Base-by-base conservation (phyloP, 257 asterid species). In the Sherardia arvensis region DNA sequence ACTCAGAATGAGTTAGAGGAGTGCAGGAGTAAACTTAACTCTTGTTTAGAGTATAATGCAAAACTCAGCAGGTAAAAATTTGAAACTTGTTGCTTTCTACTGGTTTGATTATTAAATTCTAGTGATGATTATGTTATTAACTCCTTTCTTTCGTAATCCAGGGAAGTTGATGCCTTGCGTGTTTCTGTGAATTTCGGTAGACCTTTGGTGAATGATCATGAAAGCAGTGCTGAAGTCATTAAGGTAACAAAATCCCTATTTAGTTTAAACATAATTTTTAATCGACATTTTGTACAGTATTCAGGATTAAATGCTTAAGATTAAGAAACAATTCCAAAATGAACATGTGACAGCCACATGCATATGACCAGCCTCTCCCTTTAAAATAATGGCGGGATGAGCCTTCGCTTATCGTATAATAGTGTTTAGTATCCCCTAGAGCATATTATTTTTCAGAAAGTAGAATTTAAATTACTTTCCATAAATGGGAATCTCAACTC, bases 21-120 rank as follows among this genome's bases (percentile, higher is more conserved):
- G 68, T 82, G 84, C 76, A 83, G 81, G 73, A 73, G 68, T 26
- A 87, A 87, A 61, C 81, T 87, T 20, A 76, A 79, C 65, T 38
- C 72, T 79, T 79, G 82, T 71, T 77, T 85, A 51, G 93, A 84
- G 67, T 81, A 86, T 76, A 92, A 89, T 78, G 79, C 82, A 70
- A 81, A 77, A 78, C 93, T 89, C 73, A 78, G 76, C 69, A 63
- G 94, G 99, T 87, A 74, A 73, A 25, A 38, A 21, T 64, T 69
- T 69, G 22, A 26, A 71, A 58, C 67, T 54, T 64, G 18, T 33
- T 20, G 27, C 38, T 59, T 30, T 51, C 12, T 49, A 9, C 59
- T 28, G 18, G 8, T 22, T 45, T 26, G 58, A 14, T 26, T 20
- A 21, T 65, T 10, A 43, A 47, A 20, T 17, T 49, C 18, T 23